These are phyloP conservation scores for Trypethelium eluteriae DNA, from an alignment of 495 filamentous ascomycete species.

Conservation along the genomic window DNA sequence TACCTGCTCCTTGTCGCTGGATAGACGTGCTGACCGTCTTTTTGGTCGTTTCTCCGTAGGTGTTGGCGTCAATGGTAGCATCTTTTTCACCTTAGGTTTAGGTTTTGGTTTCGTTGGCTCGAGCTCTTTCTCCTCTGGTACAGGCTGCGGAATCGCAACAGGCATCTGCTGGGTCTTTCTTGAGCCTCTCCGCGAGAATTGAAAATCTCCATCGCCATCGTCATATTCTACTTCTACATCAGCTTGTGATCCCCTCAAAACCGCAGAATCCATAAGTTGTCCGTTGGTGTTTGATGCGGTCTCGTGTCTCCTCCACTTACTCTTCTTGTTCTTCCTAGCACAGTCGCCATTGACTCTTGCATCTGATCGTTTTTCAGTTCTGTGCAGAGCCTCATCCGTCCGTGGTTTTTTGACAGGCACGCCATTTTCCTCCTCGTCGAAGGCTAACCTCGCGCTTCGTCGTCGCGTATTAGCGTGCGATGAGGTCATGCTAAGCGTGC, in stretches of 20 bases:
- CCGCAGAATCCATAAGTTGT: conserved; percentile 17
- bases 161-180: conserved; percentile 33
- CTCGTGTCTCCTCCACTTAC: background rate
- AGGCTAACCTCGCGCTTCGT: conserved; percentile 38
- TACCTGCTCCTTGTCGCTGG: conserved; percentile 15
- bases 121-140: conserved; percentile 10
- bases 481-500: conserved; percentile 31
- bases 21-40: conserved; percentile 13
- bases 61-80: conserved; percentile 1
- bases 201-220: conserved; percentile 50
- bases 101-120: conserved; percentile 3
- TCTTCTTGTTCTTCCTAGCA: background rate
- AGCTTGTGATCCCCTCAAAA: background rate
- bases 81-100: conserved; percentile 4
- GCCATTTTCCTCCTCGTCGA: conserved; percentile 35
- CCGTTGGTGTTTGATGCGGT: background rate
- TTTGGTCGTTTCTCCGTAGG: conserved; percentile 11
- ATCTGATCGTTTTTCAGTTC: conserved; percentile 10
- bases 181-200: conserved; percentile 44
- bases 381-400: conserved; percentile 10
- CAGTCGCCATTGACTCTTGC: background rate
- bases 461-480: conserved; percentile 27
- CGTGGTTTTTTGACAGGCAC: conserved; percentile 8
- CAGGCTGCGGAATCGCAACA: conserved; percentile 4
- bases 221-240: conserved; percentile 38